These are phyloP conservation scores for Trypanosoma vivax DNA, from an alignment of 208 protist genomes.

Conservation along the genomic window DNA sequence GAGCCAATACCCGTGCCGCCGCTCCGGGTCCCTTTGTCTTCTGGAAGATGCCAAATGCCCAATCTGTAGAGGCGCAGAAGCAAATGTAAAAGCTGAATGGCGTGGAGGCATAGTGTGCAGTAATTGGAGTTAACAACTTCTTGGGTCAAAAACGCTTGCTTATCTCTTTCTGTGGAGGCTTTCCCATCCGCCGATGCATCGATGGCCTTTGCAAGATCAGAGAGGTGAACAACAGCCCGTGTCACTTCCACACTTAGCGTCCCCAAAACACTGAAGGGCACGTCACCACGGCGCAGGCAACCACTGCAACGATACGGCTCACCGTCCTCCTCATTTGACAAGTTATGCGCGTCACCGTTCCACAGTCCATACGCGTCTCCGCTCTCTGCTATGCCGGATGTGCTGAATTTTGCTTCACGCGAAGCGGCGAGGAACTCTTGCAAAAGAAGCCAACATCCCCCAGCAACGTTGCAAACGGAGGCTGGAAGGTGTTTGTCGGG, in stretches of 20 bases:
- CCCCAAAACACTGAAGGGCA: conserved; percentile 9
- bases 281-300: conserved; percentile 12
- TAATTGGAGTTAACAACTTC: conserved; percentile 13
- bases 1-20: neutral
- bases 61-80: conserved; percentile 43
- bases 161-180: neutral
- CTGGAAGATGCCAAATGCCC: conserved; percentile 47
- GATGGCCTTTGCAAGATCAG: neutral
- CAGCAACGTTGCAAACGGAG: conserved; percentile 31
- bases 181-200: neutral
- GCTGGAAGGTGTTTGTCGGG: conserved; percentile 23
- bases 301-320: neutral
- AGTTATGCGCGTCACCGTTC: no score
- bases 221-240: conserved; percentile 9
- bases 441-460: conserved; percentile 58
- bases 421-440: conserved; percentile 12
- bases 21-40: conserved; percentile 1
- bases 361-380: no score
- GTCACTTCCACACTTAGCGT: conserved; percentile 9
- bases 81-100: conserved; percentile 55
- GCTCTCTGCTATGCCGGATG: no score
- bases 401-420: neutral
- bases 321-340: neutral
- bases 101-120: conserved; percentile 28
- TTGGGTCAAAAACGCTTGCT: conserved; percentile 9